Conservation (phyloP, 805 yeast genomes). For the Saturnispora gosingensis region DNA sequence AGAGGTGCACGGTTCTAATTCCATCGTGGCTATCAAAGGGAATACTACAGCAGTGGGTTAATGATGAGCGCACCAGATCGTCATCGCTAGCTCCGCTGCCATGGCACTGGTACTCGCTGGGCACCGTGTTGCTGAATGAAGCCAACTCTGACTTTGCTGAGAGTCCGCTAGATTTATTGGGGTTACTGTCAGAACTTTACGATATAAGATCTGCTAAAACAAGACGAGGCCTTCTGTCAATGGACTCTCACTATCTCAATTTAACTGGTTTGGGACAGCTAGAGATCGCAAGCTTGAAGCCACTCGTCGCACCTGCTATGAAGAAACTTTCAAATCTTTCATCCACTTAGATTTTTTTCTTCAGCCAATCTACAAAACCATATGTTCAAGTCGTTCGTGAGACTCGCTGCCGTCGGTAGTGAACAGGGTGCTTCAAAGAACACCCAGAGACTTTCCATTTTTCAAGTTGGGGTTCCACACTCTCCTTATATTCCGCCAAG, state of each 20-base stretch:
- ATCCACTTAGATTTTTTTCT: slow-evolving; percentile 2
- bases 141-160: slow-evolving; percentile 77
- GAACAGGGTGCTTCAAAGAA: slow-evolving; percentile 9
- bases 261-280: slow-evolving; percentile 71
- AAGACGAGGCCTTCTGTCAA: slow-evolving; percentile 63
- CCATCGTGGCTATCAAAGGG: slow-evolving; percentile 63
- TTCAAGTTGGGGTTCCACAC: slow-evolving; percentile 29
- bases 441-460: slow-evolving; percentile 25
- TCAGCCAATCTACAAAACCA: neutral
- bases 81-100: slow-evolving; percentile 43
- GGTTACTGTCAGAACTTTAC: slow-evolving; percentile 69
- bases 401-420: slow-evolving; percentile 5
- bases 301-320: slow-evolving; percentile 77
- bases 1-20: slow-evolving; percentile 73
- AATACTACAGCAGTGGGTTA: slow-evolving; percentile 27
- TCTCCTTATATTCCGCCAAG: slow-evolving; percentile 44
- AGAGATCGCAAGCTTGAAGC: slow-evolving; percentile 84
- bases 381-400: slow-evolving; percentile 6
- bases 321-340: slow-evolving; percentile 39
- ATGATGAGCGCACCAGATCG: slow-evolving; percentile 58
- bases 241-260: slow-evolving; percentile 77
- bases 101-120: slow-evolving; percentile 79
- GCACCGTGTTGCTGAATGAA: slow-evolving; percentile 52
- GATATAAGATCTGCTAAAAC: slow-evolving; percentile 78
- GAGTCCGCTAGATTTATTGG: slow-evolving; percentile 60